Percentiles rank a stretch among this genome's conserved stretches.
Conservation (phyloP, 2,329 filamentous ascomycete genomes). For the Aspergillus jensenii region DNA sequence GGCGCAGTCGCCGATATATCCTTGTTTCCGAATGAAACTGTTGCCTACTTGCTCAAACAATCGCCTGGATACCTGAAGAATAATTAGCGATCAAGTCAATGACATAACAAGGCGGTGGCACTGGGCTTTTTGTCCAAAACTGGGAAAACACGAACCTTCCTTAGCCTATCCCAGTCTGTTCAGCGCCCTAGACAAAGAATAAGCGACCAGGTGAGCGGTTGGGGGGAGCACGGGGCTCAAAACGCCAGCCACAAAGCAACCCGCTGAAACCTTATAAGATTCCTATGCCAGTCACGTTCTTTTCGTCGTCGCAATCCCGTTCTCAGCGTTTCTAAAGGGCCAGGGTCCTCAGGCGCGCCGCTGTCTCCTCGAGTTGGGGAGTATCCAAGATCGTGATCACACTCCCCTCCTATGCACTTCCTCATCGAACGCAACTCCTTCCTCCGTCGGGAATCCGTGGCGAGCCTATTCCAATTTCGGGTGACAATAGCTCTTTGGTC, state of each 20-base stretch:
- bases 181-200: background rate
- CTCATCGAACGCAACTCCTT: background rate
- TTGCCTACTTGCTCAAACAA: background rate
- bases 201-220: background rate
- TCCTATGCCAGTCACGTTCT: background rate
- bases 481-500: background rate
- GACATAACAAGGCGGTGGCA: background rate
- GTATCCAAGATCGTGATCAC: background rate
- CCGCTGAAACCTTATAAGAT: background rate
- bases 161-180: background rate
- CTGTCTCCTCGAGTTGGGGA: background rate
- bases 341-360: background rate
- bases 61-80: background rate
- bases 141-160: conserved; percentile 3
- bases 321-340: background rate
- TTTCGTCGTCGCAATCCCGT: background rate
- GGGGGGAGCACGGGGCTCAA: background rate
- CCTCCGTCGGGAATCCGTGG: background rate
- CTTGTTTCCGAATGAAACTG: background rate
- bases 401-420: background rate
- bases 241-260: background rate
- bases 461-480: background rate
- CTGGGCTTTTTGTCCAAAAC: background rate
- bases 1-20: conserved; percentile 16
- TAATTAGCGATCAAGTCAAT: background rate